phyloP scores from a whole-genome alignment of 2,329 filamentous ascomycete genomes.

The Aspergillus terreus region DNA sequence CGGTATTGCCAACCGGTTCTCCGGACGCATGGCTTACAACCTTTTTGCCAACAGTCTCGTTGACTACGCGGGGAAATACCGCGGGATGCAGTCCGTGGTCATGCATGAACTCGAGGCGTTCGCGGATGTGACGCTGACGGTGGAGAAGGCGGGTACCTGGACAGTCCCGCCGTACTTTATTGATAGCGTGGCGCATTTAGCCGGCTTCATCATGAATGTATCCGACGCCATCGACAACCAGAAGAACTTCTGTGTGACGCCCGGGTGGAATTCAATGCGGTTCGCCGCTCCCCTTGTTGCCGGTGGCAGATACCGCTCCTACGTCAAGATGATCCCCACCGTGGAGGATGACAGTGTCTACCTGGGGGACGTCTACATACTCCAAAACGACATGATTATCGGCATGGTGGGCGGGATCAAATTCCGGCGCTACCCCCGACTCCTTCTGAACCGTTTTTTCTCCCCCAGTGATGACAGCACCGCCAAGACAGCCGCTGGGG shows the following conservation, averaged over 20 bases:
- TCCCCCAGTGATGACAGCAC: no score
- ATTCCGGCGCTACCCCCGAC: no score
- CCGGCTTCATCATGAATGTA: constrained; percentile 33
- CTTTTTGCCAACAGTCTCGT: constrained; percentile 32
- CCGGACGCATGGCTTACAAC: constrained; percentile 30
- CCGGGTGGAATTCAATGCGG: constrained; percentile 27
- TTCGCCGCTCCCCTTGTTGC: constrained; percentile 22
- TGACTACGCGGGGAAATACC: constrained; percentile 26
- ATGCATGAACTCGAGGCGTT: constrained; percentile 27
- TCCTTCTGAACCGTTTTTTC: no score
- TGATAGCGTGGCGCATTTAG: constrained; percentile 35
- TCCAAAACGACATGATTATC: constrained; percentile 31
- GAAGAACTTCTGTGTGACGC: constrained; percentile 32
- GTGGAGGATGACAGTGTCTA: constrained; percentile 28
- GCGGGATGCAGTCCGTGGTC: constrained; percentile 28
- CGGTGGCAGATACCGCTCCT: constrained; percentile 25
- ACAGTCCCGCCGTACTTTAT: constrained; percentile 33
- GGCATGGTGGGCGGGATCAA: constrained; percentile 25
- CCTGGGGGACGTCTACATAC: constrained; percentile 39
- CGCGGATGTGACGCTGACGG: constrained; percentile 26
- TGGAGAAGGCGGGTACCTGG: constrained; percentile 23
- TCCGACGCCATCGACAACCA: constrained; percentile 21
- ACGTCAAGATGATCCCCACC: constrained; percentile 30
- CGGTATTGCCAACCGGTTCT: constrained; percentile 25
- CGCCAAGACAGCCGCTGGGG: no score